Evolutionary conservation across 805 yeast genomes (phyloP).

Genomic region (Scheffersomyces stipitis): DNA sequence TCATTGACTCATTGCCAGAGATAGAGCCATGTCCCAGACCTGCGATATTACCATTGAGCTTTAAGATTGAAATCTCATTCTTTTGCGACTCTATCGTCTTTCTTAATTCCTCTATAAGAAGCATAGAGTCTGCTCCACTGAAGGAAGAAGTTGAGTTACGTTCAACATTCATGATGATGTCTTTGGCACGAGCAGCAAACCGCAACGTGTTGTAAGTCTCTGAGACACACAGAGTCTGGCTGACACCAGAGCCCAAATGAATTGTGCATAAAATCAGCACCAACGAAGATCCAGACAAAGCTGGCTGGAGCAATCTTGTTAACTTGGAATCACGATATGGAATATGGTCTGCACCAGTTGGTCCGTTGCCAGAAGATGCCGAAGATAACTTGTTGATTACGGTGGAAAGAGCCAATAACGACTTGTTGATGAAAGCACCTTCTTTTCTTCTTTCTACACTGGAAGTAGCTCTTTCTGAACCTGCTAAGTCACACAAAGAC

Average conservation of each 20-base stretch:
- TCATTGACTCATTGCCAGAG: constrained; percentile 2
- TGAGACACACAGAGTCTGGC: constrained; percentile 45
- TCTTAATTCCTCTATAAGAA: constrained; percentile 53
- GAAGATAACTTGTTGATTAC: constrained; percentile 80
- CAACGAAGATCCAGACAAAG: constrained; percentile 81
- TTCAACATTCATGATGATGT: constrained; percentile 68
- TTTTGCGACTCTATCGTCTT: constrained; percentile 62
- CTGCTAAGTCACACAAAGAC: constrained; percentile 92
- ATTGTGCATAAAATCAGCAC: constrained; percentile 87
- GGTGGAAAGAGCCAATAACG: constrained; percentile 84
- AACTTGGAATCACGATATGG: constrained; percentile 94
- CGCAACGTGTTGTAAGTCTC: constrained; percentile 87
- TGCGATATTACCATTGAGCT: constrained; percentile 7
- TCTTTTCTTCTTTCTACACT: constrained; percentile 84
- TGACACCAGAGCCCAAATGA: constrained; percentile 49
- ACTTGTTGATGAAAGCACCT: constrained; percentile 90
- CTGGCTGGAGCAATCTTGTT: constrained; percentile 88
- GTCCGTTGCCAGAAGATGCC: constrained; percentile 22
- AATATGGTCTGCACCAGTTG: constrained; percentile 54
- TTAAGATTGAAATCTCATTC: constrained; percentile 47
- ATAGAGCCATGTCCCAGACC: not conserved
- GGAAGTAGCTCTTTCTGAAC: constrained; percentile 78
- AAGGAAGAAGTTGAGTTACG: constrained; percentile 42
- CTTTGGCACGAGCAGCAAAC: constrained; percentile 92
- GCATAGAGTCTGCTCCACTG: constrained; percentile 39